Conservation (phyloP, 2,329 filamentous ascomycete genomes). For the Aspergillus tubingensis region DNA sequence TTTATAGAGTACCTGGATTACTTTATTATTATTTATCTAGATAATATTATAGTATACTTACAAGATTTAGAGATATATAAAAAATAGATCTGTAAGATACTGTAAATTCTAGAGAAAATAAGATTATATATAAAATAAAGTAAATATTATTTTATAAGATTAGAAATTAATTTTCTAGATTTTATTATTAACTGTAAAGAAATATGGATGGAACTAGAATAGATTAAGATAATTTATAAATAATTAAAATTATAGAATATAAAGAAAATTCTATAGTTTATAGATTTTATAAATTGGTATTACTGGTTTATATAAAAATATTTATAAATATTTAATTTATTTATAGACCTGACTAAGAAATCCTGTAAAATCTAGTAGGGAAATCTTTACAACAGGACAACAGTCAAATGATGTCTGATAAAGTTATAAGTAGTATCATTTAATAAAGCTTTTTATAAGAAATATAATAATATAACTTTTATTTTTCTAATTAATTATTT, state of each 20-base stretch:
- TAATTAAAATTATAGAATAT: neutral
- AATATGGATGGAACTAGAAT: neutral
- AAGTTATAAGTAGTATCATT: no score
- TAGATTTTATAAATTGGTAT: neutral
- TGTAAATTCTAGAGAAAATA: neutral
- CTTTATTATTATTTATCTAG: neutral
- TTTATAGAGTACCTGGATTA: neutral
- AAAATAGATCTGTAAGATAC: neutral
- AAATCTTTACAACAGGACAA: no score
- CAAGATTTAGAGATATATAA: no score
- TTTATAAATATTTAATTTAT: neutral
- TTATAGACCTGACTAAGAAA: neutral
- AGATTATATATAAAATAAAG: neutral
- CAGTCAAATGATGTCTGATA: no score
- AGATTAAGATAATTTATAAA: neutral
- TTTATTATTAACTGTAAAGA: neutral
- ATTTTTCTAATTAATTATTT: no score
- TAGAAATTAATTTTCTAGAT: neutral
- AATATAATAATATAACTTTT: no score
- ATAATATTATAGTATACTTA: neutral
- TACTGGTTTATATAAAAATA: neutral
- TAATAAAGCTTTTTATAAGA: no score
- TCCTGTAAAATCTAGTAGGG: neutral
- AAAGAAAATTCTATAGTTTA: neutral
- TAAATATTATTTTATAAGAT: neutral